phyloP scores from a whole-genome alignment of 2,329 filamentous ascomycete species.

The Fonsecaea pugnacius region DNA sequence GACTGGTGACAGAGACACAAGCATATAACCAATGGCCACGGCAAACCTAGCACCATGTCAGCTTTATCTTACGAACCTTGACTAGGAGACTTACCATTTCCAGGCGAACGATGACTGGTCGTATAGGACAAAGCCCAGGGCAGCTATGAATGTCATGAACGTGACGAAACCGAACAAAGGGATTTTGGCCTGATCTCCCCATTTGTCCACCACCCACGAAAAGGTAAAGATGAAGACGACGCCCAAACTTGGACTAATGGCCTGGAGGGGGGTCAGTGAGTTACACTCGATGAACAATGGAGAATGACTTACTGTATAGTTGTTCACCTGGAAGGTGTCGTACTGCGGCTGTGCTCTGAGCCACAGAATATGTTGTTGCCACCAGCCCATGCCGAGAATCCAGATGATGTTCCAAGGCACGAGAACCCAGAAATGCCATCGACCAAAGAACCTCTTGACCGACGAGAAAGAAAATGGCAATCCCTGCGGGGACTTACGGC shows the following conservation, averaged over 20 bases:
- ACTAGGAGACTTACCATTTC: constrained; percentile 8
- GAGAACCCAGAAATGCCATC: constrained; percentile 22
- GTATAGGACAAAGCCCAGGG: constrained; percentile 15
- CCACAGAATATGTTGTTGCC: constrained; percentile 9
- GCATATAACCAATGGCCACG: constrained; percentile 13
- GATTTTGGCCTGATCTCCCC: constrained; percentile 15
- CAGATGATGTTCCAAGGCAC: constrained; percentile 16
- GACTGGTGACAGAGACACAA: constrained; percentile 11
- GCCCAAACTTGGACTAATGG: constrained; percentile 15
- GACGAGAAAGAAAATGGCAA: constrained; percentile 14
- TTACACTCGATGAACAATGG: no score
- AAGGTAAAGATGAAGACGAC: constrained; percentile 17
- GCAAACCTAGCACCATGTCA: background rate
- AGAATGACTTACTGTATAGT: background rate
- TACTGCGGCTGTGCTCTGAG: constrained; percentile 7
- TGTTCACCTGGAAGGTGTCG: constrained; percentile 8
- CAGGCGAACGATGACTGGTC: constrained; percentile 8
- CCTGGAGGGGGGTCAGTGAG: background rate
- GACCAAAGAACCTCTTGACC: constrained; percentile 17
- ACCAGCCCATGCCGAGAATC: constrained; percentile 6
- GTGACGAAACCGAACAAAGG: constrained; percentile 20
- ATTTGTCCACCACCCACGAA: constrained; percentile 16
- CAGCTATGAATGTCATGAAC: constrained; percentile 1
- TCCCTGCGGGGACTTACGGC: constrained; percentile 11
- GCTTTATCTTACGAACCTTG: no score